These are phyloP conservation scores for Irpex sp. DNA, from an alignment of 1,284 basidiomycete species.

Conservation along the genomic window DNA sequence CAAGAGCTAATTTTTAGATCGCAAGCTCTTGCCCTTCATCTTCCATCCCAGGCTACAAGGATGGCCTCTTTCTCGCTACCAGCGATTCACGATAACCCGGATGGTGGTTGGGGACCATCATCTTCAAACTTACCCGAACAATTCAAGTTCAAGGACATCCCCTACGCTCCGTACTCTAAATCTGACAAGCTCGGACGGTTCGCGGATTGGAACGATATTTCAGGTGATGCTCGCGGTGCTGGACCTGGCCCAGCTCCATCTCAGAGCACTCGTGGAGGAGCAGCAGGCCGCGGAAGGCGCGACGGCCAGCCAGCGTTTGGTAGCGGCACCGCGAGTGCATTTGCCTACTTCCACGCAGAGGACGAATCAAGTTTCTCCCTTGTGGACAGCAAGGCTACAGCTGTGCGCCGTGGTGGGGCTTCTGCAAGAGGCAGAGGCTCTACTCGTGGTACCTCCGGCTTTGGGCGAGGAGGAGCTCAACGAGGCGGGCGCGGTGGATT, in stretches of 20 bases:
- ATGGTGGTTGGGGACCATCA: constrained; percentile 82
- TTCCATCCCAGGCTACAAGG: constrained; percentile 9
- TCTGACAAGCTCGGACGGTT: constrained; percentile 97
- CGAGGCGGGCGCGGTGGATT: constrained; percentile 46
- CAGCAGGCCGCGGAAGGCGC: constrained; percentile 50
- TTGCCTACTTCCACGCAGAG: constrained; percentile 97
- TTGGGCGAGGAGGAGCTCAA: constrained; percentile 41
- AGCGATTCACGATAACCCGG: constrained; percentile 76
- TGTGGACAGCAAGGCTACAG: constrained; percentile 82
- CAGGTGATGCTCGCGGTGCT: constrained; percentile 60
- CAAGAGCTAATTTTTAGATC: constrained; percentile 21
- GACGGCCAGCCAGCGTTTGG: constrained; percentile 72
- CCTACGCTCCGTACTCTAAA: constrained; percentile 97
- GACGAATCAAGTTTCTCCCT: constrained; percentile 98
- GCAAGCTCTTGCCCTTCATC: constrained; percentile 1
- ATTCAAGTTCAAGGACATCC: constrained; percentile 88
- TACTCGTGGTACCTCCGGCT: constrained; percentile 41
- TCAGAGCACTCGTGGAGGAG: constrained; percentile 46
- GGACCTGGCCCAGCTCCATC: constrained; percentile 46
- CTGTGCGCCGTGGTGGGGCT: constrained; percentile 59
- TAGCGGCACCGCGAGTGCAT: constrained; percentile 87
- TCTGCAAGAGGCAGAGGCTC: constrained; percentile 58
- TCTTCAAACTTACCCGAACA: constrained; percentile 70
- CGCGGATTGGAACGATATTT: constrained; percentile 93
- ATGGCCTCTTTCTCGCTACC: constrained; percentile 79